A percentile compares a stretch with the other conserved stretches of the same genome.
Conservation (phyloP, 805 yeast genomes). For the Candida saitoana region DNA sequence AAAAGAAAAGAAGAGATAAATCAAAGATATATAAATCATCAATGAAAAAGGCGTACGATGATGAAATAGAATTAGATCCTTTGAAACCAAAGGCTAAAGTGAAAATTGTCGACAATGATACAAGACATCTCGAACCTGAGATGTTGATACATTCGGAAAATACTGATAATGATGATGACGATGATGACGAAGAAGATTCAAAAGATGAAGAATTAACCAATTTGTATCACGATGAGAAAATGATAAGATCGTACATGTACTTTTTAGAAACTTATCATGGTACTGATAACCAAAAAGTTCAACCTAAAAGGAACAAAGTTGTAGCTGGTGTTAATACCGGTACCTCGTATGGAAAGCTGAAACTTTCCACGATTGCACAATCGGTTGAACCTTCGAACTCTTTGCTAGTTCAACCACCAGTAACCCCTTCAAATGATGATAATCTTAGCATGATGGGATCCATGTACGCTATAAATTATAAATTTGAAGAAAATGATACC, state of each 20-base stretch:
- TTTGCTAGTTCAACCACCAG: slow-evolving; percentile 7
- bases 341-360: slow-evolving; percentile 4
- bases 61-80: slow-evolving; percentile 15
- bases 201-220: slow-evolving; percentile 2
- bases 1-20: slow-evolving; percentile 13
- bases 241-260: slow-evolving; percentile 86
- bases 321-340: slow-evolving; percentile 5
- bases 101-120: slow-evolving; percentile 12
- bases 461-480: slow-evolving; percentile 24
- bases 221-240: slow-evolving; percentile 64
- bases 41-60: slow-evolving; percentile 5
- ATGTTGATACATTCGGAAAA: slow-evolving; percentile 10
- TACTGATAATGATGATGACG: slow-evolving; percentile 12
- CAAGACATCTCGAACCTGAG: slow-evolving; percentile 13
- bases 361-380: neutral
- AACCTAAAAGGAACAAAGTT: slow-evolving; percentile 1
- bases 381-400: slow-evolving; percentile 16
- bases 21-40: slow-evolving; percentile 6
- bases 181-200: slow-evolving; percentile 9
- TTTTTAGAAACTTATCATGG: slow-evolving; percentile 76
- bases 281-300: neutral
- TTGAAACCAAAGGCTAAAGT: slow-evolving; percentile 11
- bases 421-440: neutral
- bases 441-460: slow-evolving; percentile 19
- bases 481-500: slow-evolving; percentile 30